Evolutionary conservation across 768 basidiomycete genomes (phyloP).

Genomic region (Lactarius hatsudake): DNA sequence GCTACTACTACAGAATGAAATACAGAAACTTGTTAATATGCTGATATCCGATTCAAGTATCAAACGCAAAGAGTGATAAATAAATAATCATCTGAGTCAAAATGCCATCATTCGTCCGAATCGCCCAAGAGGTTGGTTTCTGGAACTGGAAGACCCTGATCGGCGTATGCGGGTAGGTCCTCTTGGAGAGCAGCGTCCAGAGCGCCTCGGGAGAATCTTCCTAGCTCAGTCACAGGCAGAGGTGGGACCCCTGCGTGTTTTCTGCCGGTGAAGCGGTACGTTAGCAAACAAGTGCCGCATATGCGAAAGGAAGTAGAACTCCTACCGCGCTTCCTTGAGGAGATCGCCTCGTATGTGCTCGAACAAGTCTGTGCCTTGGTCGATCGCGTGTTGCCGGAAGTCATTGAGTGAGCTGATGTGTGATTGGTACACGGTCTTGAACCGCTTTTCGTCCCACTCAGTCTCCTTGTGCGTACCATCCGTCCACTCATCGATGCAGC

Average conservation of each 20-base stretch:
- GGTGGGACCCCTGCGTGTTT: background rate
- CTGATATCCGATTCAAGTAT: background rate
- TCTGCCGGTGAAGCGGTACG: background rate
- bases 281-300: background rate
- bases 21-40: background rate
- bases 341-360: conserved; percentile 8
- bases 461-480: background rate
- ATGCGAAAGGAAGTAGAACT: background rate
- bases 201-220: background rate
- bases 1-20: background rate
- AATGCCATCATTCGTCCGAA: background rate
- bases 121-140: background rate
- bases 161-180: background rate
- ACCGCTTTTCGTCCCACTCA: background rate
- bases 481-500: conserved; percentile 19
- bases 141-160: background rate
- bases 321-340: conserved; percentile 1
- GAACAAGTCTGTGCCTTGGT: background rate
- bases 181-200: background rate
- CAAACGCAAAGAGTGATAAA: background rate
- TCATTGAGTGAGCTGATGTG: conserved; percentile 4
- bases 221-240: background rate
- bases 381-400: background rate
- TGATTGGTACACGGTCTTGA: background rate
- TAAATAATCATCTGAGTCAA: background rate